A percentile compares a stretch with the other conserved stretches of the same genome.
phyloP scores from a whole-genome alignment of 768 basidiomycete genomes.

The Xanthoconium purpureum region DNA sequence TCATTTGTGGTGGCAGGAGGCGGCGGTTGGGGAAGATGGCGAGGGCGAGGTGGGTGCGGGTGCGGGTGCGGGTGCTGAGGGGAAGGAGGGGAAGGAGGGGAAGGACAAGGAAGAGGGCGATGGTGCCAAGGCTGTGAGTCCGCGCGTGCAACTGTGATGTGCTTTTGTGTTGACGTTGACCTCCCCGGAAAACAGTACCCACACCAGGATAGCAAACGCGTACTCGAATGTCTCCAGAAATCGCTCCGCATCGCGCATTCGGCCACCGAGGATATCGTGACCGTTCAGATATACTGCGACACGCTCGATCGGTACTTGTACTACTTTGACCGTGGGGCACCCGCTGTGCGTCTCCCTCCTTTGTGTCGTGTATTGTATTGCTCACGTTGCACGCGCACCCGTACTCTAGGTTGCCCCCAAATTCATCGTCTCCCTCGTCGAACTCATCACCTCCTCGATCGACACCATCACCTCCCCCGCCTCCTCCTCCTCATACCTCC shows the following conservation, averaged over 20 bases:
- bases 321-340: conserved; percentile 90
- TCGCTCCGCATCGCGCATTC: conserved; percentile 94
- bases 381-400: background rate
- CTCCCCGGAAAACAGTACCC: conserved; percentile 47
- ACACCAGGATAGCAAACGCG: conserved; percentile 93
- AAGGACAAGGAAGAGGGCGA: conserved; percentile 41
- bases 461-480: conserved; percentile 79
- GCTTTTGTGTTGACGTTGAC: background rate
- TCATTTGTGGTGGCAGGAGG: conserved; percentile 97
- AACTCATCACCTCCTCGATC: conserved; percentile 91
- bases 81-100: conserved; percentile 7
- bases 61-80: background rate
- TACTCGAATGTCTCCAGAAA: conserved; percentile 96
- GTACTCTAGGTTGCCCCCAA: conserved; percentile 80
- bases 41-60: conserved; percentile 34
- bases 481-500: conserved; percentile 53
- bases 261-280: conserved; percentile 95
- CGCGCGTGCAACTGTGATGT: conserved; percentile 17
- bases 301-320: conserved; percentile 95
- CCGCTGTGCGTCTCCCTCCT: conserved; percentile 61
- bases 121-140: conserved; percentile 54
- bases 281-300: conserved; percentile 93
- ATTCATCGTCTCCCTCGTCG: conserved; percentile 94
- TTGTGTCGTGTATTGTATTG: too few species aligned
- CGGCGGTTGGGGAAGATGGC: conserved; percentile 40